phyloP scores from a whole-genome alignment of 441 rosid genomes.

The Isatis lusitanica region DNA sequence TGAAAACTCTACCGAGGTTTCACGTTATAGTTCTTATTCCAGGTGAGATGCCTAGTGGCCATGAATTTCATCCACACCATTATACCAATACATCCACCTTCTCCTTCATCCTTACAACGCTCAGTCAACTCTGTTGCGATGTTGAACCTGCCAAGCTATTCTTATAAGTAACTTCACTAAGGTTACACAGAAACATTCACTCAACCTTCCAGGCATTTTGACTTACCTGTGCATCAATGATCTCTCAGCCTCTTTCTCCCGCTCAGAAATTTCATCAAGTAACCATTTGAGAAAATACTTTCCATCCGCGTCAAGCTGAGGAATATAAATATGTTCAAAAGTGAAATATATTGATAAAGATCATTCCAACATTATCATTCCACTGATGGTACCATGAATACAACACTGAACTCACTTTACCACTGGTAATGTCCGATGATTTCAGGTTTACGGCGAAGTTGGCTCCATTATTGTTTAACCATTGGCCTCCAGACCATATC shows the following conservation, averaged over 20 bases:
- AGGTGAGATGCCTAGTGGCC: slow-evolving; percentile 63
- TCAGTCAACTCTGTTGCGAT: slow-evolving; percentile 65
- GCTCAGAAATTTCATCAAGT: slow-evolving; percentile 59
- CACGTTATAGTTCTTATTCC: slow-evolving; percentile 78
- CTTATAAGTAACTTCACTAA: slow-evolving; percentile 5
- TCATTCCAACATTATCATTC: background rate
- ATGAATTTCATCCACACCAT: slow-evolving; percentile 72
- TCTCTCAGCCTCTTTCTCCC: slow-evolving; percentile 73
- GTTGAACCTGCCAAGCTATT: slow-evolving; percentile 51
- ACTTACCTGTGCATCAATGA: slow-evolving; percentile 69
- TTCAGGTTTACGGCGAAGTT: slow-evolving; percentile 48
- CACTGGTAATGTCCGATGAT: slow-evolving; percentile 35
- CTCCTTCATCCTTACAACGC: slow-evolving; percentile 56
- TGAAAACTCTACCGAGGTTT: slow-evolving; percentile 57
- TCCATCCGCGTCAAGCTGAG: slow-evolving; percentile 43
- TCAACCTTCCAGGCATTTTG: background rate
- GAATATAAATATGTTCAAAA: background rate
- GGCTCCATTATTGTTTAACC: slow-evolving; percentile 62
- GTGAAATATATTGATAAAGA: slow-evolving; percentile 11
- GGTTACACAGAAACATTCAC: background rate
- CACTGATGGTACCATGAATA: background rate
- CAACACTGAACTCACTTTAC: slow-evolving; percentile 41
- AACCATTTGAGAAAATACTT: slow-evolving; percentile 59
- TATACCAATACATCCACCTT: slow-evolving; percentile 55
- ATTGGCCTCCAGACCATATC: slow-evolving; percentile 59